These are phyloP conservation scores for Komagataella populi DNA, from an alignment of 805 yeast species.

Conservation along the genomic window DNA sequence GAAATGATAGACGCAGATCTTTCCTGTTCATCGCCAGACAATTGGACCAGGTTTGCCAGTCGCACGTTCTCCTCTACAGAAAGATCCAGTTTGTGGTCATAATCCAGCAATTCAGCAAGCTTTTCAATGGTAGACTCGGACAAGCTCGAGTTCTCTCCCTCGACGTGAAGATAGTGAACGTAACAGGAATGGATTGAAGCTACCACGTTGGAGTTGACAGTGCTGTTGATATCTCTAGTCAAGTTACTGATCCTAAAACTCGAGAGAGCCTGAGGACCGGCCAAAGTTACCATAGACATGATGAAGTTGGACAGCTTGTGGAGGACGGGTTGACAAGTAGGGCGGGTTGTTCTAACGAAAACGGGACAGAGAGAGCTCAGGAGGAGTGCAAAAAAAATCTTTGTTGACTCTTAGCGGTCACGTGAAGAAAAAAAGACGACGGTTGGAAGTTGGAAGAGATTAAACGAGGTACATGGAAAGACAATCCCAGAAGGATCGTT, in stretches of 20 bases:
- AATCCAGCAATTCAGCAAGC: slow-evolving; percentile 52
- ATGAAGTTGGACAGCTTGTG: not conserved
- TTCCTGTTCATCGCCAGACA: slow-evolving; percentile 14
- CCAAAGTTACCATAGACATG: slow-evolving; percentile 31
- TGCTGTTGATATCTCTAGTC: slow-evolving; percentile 57
- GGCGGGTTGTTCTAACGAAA: not conserved
- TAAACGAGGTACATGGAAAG: not conserved
- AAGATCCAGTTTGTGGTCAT: slow-evolving; percentile 54
- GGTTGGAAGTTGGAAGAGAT: not conserved
- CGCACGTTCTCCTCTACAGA: slow-evolving; percentile 20
- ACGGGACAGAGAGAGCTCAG: not conserved
- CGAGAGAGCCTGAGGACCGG: slow-evolving; percentile 89
- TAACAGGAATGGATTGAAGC: slow-evolving; percentile 60
- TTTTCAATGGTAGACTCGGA: slow-evolving; percentile 28
- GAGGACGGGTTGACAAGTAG: not conserved
- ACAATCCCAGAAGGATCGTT: not conserved
- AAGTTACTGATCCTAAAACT: slow-evolving; percentile 70
- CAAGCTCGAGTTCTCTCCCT: slow-evolving; percentile 12
- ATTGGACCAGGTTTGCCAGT: slow-evolving; percentile 11
- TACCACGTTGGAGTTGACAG: slow-evolving; percentile 55
- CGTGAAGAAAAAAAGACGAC: not conserved
- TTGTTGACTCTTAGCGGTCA: not conserved
- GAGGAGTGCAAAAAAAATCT: not conserved
- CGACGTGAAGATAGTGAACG: slow-evolving; percentile 67
- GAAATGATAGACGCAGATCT: slow-evolving; percentile 3